Base-by-base conservation (phyloP, 495 filamentous ascomycete genomes). In the Hypoxylon crocopeplum region DNA sequence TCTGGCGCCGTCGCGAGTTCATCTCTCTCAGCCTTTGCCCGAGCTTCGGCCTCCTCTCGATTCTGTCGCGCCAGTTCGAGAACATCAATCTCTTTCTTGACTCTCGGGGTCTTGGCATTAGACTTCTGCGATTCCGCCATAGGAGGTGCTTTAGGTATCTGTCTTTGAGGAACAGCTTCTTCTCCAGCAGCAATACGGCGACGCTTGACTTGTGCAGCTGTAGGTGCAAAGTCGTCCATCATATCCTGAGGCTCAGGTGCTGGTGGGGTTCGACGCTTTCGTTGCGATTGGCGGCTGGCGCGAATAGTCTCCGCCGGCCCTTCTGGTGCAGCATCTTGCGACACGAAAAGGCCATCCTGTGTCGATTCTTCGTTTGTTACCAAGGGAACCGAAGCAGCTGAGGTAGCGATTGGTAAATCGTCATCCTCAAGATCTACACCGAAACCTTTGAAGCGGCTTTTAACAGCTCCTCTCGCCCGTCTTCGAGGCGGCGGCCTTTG, bases 391-490 rank as follows among this genome's bases (percentile, higher is more conserved):
- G 51, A 45, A 30, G 48, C 34, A 16, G 54, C 33, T 11, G 51
- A 47, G 15, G 56, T 19, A n/a, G 48, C 33, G 11, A 58, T 56
- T 0, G 42, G 36, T 3, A 60, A 45, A 20, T 72, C 69, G 1
- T 70, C 68, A 11, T 77, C 71, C 48, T 66, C 69, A n/a, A 70
- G 54, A 30, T 72, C 72, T 24, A 77, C 60, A 29, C 72, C 77
- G 51, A 96, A 96, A 0, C 86, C 86, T 61, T 87, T 88, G 73
- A 95, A 92, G 15, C 88, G 85, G 52, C 82, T 85, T n/a, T 77
- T 68, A 2, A 78, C 71, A 17, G 72, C 72, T 42, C 77, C 73
- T 56, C 77, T 75, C 8, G 49, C 44, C 2, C 76, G 67, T 48
- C 64, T 58, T 29, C 68, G 62, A 11, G 56, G 41, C 0, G 74